These are phyloP conservation scores for Arabis hirsuta DNA, from an alignment of 345 rosid genomes.

Conservation along the genomic window DNA sequence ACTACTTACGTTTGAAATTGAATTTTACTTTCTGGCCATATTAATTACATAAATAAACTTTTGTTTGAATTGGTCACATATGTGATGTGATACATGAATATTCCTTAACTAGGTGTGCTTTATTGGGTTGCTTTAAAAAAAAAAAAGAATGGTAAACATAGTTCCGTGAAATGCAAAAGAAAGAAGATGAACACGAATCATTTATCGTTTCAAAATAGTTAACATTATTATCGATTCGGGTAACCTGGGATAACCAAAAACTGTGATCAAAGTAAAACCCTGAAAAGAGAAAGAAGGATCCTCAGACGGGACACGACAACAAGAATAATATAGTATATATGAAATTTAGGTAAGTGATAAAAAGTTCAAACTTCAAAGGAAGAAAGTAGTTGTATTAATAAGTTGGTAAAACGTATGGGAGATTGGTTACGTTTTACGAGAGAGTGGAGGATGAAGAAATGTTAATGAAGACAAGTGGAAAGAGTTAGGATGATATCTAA, in stretches of 20 bases:
- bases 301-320: background rate
- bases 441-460: background rate
- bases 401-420: constrained; percentile 15
- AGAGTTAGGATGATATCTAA: constrained; percentile 27
- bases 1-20: too few relatives aligned
- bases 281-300: constrained; percentile 15
- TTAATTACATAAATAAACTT: too few relatives aligned
- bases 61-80: too few relatives aligned
- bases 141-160: background rate
- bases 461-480: constrained; percentile 20
- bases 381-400: constrained; percentile 17
- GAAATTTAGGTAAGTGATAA: background rate
- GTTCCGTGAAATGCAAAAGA: background rate
- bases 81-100: too few relatives aligned
- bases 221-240: background rate
- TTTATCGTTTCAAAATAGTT: background rate
- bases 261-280: background rate
- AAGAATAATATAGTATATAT: background rate
- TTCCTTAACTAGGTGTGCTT: background rate
- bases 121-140: background rate
- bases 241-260: background rate
- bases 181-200: background rate
- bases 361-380: background rate
- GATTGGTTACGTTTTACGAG: constrained; percentile 16
- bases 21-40: too few relatives aligned